Base-by-base conservation (phyloP, 345 rosid genomes). In the Triadica sebifera region DNA sequence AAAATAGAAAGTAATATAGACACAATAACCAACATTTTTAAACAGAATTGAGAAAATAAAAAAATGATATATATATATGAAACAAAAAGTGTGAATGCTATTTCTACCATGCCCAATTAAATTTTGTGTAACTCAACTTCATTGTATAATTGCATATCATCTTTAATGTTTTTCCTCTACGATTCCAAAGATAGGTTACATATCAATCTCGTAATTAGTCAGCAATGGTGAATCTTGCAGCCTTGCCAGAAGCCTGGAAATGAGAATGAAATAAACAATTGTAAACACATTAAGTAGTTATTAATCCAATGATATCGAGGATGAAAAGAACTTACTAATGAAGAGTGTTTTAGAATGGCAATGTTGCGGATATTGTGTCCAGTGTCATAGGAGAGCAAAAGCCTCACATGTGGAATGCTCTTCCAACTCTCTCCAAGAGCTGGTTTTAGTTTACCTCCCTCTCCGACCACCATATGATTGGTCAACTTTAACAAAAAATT, bases 351-450 rank as follows among this genome's bases (percentile, higher is more conserved):
- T 65, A 89, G 83, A 74, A 89, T 64, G 62, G 85, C 79, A 69
- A 87, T 47, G 7, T 81, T 80, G 83, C 76, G 74, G 65, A 67
- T 60, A 65, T 56, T 78, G 78, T 78, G 89, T 49, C 73, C 81
- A 41, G 47, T 79, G 65, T 86, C 85, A 19, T 79, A 84, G 24
- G 87, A 85, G 38, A 91, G 80, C 75, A 84, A 75, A 64, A 93
- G 89, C 85, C 98, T 88, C 77, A 81, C 85, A 67, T 93, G 94
- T 37, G 98, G 91, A 64, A 93, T 81, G 80, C 84, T 85, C 84
- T 91, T 91, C 98, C 98, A 93, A 73, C 85, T 85, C 86, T 91
- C 93, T 56, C 98, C 98, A 41, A 91, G 93, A 75, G 98, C 97
- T 37, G 97, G 97, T 84, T 91, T 93, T 53, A 65, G 76, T 63